phyloP scores from a whole-genome alignment of 2,329 filamentous ascomycete species.

The Aspergillus sojae region DNA sequence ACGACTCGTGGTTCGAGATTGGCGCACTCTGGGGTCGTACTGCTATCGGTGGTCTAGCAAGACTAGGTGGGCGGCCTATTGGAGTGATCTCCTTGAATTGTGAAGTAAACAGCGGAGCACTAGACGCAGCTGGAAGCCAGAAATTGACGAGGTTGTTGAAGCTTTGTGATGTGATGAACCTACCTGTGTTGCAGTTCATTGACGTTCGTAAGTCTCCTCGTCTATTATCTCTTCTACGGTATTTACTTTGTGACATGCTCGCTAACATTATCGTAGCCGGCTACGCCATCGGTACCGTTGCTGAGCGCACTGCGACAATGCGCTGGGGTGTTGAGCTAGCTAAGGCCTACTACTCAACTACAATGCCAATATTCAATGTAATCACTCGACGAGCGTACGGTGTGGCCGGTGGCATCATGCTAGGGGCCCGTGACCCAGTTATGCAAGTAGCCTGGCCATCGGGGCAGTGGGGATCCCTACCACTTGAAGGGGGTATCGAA shows the following conservation, averaged over 20 bases:
- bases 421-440: conserved; percentile 63
- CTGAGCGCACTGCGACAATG: conserved; percentile 67
- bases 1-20: conserved; percentile 64
- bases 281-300: conserved; percentile 65
- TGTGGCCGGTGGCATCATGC: conserved; percentile 66
- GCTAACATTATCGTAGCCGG: conserved; percentile 43
- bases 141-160: conserved; percentile 64
- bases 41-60: conserved; percentile 62
- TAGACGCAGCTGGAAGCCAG: conserved; percentile 63
- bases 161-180: conserved; percentile 66
- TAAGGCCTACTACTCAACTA: conserved; percentile 64
- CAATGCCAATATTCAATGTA: conserved; percentile 65
- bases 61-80: conserved; percentile 59
- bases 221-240: background rate
- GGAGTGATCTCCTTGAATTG: conserved; percentile 64
- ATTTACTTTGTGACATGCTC: background rate
- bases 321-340: conserved; percentile 64
- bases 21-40: conserved; percentile 65
- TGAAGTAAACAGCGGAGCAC: conserved; percentile 63
- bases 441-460: conserved; percentile 66
- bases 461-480: conserved; percentile 64
- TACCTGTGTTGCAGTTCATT: conserved; percentile 65
- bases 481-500: conserved; percentile 66
- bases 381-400: conserved; percentile 64
- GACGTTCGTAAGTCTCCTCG: conserved; percentile 53